Conservation (phyloP, 2,329 filamentous ascomycete species). For the Alternaria brassicae region DNA sequence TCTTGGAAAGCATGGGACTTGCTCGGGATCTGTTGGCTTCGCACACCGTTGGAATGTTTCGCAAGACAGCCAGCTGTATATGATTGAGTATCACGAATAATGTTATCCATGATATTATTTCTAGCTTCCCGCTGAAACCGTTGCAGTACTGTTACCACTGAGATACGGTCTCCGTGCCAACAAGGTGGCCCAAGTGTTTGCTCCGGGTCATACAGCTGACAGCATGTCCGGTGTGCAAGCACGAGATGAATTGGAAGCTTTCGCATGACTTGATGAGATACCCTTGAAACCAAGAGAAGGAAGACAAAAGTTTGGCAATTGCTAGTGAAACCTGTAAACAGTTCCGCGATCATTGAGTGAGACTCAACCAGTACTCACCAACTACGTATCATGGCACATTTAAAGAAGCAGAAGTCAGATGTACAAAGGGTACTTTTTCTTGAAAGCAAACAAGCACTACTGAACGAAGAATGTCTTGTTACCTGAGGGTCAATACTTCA, state of each 20-base stretch:
- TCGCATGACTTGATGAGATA: too few species aligned
- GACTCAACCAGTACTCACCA: background rate
- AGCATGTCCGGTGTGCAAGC: background rate
- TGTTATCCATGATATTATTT: constrained; percentile 1
- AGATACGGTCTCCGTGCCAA: background rate
- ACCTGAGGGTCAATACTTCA: too few species aligned
- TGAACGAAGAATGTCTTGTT: too few species aligned
- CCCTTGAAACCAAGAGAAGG: background rate
- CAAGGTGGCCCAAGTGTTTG: background rate
- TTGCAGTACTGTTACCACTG: background rate
- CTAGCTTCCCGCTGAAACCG: background rate
- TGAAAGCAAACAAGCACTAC: too few species aligned
- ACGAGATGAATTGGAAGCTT: background rate
- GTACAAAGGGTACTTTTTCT: too few species aligned
- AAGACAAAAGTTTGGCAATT: background rate
- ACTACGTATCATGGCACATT: background rate
- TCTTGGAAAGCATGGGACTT: background rate
- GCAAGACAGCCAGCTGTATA: background rate
- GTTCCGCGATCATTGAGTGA: background rate
- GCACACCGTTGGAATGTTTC: background rate
- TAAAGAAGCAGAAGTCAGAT: background rate
- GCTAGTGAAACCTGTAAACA: background rate
- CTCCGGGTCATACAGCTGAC: background rate
- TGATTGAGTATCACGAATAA: constrained; percentile 10
- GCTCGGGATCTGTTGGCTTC: background rate